Conservation (phyloP, 2,329 filamentous ascomycete species). For the Trichoderma afroharzianum region DNA sequence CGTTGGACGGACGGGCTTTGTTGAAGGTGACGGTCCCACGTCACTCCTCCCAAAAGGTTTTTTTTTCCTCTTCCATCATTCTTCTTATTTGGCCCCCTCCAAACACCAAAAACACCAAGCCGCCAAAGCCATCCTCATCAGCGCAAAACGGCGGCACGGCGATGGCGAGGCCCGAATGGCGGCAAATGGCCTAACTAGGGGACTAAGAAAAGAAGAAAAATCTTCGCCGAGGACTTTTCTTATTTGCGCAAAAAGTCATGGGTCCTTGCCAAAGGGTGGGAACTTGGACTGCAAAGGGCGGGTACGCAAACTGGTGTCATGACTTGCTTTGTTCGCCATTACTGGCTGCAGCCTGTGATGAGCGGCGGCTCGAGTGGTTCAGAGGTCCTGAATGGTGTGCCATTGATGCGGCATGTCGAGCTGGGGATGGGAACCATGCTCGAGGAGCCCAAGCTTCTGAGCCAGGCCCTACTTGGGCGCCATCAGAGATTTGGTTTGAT, state of each 20-base stretch:
- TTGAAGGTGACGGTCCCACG: neutral
- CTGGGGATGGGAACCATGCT: slow-evolving; percentile 15
- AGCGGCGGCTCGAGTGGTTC: neutral
- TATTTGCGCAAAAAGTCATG: slow-evolving; percentile 11
- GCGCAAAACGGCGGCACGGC: neutral
- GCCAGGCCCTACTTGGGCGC: neutral
- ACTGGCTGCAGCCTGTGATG: neutral
- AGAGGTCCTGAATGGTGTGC: slow-evolving; percentile 6
- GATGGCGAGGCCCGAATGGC: neutral
- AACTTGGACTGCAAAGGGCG: neutral
- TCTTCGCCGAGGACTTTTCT: neutral
- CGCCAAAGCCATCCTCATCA: neutral
- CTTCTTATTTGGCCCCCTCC: neutral
- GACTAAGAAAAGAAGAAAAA: neutral
- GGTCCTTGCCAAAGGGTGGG: slow-evolving; percentile 2
- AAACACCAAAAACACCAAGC: neutral
- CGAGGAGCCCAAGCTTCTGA: neutral
- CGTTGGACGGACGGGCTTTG: neutral
- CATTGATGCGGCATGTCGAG: slow-evolving; percentile 9
- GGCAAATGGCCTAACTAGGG: neutral
- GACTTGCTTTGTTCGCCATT: neutral
- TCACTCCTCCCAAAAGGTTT: neutral
- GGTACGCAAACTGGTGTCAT: slow-evolving; percentile 12
- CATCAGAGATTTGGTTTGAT: neutral
- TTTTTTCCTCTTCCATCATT: neutral